Evolutionary conservation across 192 early-diverging fungal genomes (phyloP), one percentile per base, ranked within the genome.

Genomic region (Lobosporangium transversale): DNA sequence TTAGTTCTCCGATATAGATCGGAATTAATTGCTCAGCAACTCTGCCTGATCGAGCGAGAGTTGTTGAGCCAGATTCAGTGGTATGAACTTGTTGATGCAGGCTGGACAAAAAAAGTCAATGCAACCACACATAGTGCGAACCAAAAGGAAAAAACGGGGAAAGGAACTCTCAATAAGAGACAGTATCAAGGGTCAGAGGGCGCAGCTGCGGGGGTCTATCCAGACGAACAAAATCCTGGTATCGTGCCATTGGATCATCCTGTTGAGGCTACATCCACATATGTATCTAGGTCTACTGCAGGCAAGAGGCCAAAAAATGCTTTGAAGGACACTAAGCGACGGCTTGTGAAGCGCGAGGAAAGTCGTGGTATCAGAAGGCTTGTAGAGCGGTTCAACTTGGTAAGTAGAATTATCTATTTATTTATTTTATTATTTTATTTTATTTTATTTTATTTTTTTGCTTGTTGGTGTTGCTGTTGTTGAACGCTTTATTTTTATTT

Each of bases 21-120:
- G 10, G 85, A 81, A 54, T 24, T 63, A 30, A 78, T 89, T 50
- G 84, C 86, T 4, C 84, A 87, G 40, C 87, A 89, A 31, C 56
- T 89, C 0, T 89, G 87, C 58, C 68, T 84, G 20, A 83, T 89
- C 45, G 87, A 89, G 64, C 68, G 78, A 23, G 81, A 84, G 26
- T 43, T 83, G 7, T 64, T 88, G 53, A 49, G 80, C 18, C 66
- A 69, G 36, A 69, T 88, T 18, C 66, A 80, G 43, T 88, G 86
- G 86, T 79, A 84, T 53, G 86, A 88, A 17, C 50, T 88, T 2
- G 74, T 88, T 2, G 79, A 88, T 42, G 75, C 76, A 23, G 75
- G 70, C 0, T 87, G 85, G 85, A 84, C 76, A 17, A 82, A 85
- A 37, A 85, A 79, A 68, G 66, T 53, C 14, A 6, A 35, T 9